phyloP scores from a whole-genome alignment of 1,284 basidiomycete species.

The Sphaerobolus stellatus region DNA sequence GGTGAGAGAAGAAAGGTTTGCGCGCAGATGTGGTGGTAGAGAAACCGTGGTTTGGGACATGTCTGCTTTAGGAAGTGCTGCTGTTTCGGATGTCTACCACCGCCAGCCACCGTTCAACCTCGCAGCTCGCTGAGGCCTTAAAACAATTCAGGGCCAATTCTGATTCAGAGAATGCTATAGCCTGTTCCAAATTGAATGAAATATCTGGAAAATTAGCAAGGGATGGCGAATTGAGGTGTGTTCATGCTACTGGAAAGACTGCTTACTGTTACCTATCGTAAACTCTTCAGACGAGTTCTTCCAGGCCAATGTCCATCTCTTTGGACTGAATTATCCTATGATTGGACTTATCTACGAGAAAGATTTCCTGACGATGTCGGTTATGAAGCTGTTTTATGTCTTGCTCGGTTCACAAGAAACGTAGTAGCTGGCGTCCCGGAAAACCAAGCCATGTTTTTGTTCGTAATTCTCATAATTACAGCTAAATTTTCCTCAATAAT shows the following conservation, averaged over 20 bases:
- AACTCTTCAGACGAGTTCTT: background rate
- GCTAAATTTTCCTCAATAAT: slow-evolving; percentile 8
- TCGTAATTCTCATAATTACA: slow-evolving; percentile 29
- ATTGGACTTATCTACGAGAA: background rate
- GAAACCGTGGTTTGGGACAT: slow-evolving; percentile 53
- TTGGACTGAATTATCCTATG: background rate
- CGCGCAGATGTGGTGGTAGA: slow-evolving; percentile 60
- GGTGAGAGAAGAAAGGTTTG: slow-evolving; percentile 45
- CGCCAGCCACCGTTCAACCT: background rate
- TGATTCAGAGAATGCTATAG: background rate
- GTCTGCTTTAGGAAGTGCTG: background rate
- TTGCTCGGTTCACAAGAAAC: slow-evolving; percentile 77
- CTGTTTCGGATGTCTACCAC: background rate
- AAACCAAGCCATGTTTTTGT: slow-evolving; percentile 71
- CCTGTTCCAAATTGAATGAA: slow-evolving; percentile 40
- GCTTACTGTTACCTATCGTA: background rate
- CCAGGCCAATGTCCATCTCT: background rate
- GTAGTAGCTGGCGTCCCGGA: slow-evolving; percentile 62
- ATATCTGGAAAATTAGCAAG: slow-evolving; percentile 47
- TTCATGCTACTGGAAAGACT: background rate
- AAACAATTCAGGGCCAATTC: background rate
- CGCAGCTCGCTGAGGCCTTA: background rate
- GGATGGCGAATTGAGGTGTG: slow-evolving; percentile 45
- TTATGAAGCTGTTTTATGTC: slow-evolving; percentile 29
- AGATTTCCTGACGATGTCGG: background rate